phyloP scores from a whole-genome alignment of 345 rosid species.

The Acer negundo region DNA sequence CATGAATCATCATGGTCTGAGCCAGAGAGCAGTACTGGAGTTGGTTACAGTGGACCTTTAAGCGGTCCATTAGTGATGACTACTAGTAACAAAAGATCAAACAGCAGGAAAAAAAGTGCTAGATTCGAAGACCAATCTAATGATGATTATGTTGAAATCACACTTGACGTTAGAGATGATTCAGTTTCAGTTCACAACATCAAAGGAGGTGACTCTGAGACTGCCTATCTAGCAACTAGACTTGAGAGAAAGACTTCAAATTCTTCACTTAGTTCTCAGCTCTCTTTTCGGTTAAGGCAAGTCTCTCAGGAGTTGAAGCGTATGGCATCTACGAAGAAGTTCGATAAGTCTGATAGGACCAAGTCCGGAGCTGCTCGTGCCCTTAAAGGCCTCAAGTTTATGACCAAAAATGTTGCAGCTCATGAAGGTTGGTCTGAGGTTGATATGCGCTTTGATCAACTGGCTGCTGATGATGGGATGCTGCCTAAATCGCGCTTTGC shows the following conservation, averaged over 20 bases:
- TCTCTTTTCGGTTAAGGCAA: slow-evolving; percentile 41
- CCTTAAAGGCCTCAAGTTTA: slow-evolving; percentile 62
- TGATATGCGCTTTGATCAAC: slow-evolving; percentile 53
- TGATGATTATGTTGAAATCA: slow-evolving; percentile 55
- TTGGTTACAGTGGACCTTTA: slow-evolving; percentile 47
- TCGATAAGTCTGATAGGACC: slow-evolving; percentile 47
- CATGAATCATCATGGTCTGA: slow-evolving; percentile 41
- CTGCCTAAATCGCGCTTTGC: slow-evolving; percentile 64
- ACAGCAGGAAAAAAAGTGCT: slow-evolving; percentile 43
- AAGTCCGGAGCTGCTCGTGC: slow-evolving; percentile 77
- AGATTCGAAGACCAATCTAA: slow-evolving; percentile 34
- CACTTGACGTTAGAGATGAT: slow-evolving; percentile 52
- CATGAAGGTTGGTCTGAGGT: slow-evolving; percentile 61
- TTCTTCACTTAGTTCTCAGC: slow-evolving; percentile 36
- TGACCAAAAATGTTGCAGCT: slow-evolving; percentile 43
- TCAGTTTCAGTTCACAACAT: slow-evolving; percentile 42
- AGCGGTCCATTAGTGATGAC: slow-evolving; percentile 38
- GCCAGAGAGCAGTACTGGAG: slow-evolving; percentile 32
- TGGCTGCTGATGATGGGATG: slow-evolving; percentile 54
- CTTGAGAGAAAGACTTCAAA: slow-evolving; percentile 29
- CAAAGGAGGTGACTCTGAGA: slow-evolving; percentile 42
- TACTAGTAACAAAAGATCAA: slow-evolving; percentile 17
- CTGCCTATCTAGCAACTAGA: slow-evolving; percentile 41
- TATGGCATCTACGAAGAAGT: slow-evolving; percentile 43
- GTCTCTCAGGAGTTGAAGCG: slow-evolving; percentile 63